Base-by-base conservation (phyloP, 2,329 filamentous ascomycete species). In the Ilyonectria sp. region DNA sequence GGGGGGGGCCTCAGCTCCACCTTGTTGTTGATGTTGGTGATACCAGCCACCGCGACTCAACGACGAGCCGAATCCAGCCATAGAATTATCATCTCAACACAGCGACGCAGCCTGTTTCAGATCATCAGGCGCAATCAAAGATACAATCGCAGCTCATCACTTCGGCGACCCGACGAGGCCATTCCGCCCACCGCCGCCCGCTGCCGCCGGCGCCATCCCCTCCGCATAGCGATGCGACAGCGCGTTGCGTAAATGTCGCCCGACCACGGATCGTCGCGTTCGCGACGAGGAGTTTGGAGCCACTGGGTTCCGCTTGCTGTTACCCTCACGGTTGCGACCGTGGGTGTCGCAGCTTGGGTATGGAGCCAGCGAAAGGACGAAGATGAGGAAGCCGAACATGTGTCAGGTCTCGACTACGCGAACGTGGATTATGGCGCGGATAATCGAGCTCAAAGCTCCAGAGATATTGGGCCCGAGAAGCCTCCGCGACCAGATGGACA, bases 291-390 rank as follows among this genome's bases (percentile, higher is more conserved):
- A 79, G 87, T 90, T 73, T 89, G 93, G 83, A 89, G 91, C 77
- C 95, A 97, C 83, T 98, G 95, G 94, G 89, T 97, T 67, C 95
- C 95, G 69, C 87, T 98, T 63, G 92, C 91, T 71, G 82, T 97
- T 71, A 98, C 95, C 56, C 90, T 97, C 65, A 95, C 94, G 53
- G 90, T 97, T 74, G 95, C 95, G 68, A 94, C 95, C 23, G 91
- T 93, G 62, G 94, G 95, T 37, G 83, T 97, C 54, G 95, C 92
- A 59, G 94, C 94, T 64, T 98, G 95, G 95, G 90, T 95, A 68
- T 97, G 94, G 94, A 97, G 93, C 80, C 94, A 97, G 83, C 92
- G 94, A 76, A 90, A 87, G 76, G 91, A 93, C 72, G 89, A 91
- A 65, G 91, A 94, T 60, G 91, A 94, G 31, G 88, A 90, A 60